These are phyloP conservation scores for Neurospora discreta DNA, from an alignment of 495 filamentous ascomycete species.

Conservation along the genomic window DNA sequence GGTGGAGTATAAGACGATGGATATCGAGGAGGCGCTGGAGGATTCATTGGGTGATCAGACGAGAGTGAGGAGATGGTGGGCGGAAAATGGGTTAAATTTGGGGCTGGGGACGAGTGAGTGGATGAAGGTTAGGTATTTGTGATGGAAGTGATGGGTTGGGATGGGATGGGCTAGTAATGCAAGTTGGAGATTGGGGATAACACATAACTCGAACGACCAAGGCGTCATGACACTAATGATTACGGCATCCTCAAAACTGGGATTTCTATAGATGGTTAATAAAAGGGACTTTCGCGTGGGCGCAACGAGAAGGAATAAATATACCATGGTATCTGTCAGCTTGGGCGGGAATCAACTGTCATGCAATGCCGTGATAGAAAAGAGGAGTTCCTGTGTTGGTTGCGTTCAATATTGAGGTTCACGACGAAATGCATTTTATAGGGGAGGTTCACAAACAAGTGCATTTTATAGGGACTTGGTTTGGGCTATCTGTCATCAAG, in stretches of 20 bases:
- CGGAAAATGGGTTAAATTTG: constrained; percentile 75
- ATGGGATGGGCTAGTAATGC: not conserved
- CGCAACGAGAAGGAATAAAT: not conserved
- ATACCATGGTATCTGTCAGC: not conserved
- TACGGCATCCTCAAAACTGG: not conserved
- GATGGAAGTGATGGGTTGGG: not conserved
- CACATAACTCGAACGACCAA: not conserved
- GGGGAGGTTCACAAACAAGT: too few relatives aligned
- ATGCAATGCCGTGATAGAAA: not conserved
- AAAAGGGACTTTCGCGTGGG: not conserved
- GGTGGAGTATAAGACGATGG: constrained; percentile 90
- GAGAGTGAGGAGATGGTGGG: constrained; percentile 77
- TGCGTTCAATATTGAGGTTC: too few relatives aligned
- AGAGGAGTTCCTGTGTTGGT: not conserved
- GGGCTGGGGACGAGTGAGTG: constrained; percentile 82
- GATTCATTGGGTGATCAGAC: constrained; percentile 63
- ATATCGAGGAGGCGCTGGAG: constrained; percentile 90
- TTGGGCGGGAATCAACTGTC: not conserved
- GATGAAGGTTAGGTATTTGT: constrained; percentile 55
- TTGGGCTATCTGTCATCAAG: not conserved
- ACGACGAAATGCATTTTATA: too few relatives aligned
- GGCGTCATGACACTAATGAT: not conserved
- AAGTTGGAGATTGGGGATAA: not conserved
- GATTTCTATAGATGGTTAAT: not conserved
- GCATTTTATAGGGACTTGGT: too few relatives aligned